These are phyloP conservation scores for Aotearoamyces nothofagi DNA, from an alignment of 2,329 filamentous ascomycete species.

Conservation along the genomic window DNA sequence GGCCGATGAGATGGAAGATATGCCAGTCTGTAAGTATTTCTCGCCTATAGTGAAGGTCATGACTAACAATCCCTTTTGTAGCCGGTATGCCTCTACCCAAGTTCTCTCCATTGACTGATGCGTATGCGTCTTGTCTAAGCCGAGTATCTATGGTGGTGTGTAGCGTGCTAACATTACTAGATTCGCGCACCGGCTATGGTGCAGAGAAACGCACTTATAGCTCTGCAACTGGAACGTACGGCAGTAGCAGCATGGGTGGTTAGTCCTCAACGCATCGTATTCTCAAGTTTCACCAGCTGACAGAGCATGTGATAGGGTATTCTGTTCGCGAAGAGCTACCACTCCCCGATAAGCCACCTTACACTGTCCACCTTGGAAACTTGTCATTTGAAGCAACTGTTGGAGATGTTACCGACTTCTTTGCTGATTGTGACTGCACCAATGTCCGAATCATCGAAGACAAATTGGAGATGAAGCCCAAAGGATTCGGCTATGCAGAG, in stretches of 20 bases:
- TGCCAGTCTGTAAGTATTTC: constrained; percentile 20
- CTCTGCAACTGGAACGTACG: constrained; percentile 17
- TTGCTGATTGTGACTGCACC: constrained; percentile 68
- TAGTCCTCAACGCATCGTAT: too few relatives aligned
- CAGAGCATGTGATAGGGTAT: constrained; percentile 32
- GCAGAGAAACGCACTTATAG: constrained; percentile 18
- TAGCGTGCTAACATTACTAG: constrained; percentile 9
- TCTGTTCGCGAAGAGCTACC: constrained; percentile 62
- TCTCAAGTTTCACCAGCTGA: constrained; percentile 1
- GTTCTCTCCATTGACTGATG: background rate
- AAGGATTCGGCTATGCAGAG: constrained; percentile 97
- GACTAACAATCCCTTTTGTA: constrained; percentile 14
- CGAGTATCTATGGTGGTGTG: background rate
- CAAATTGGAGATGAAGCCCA: constrained; percentile 82
- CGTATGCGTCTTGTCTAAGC: background rate
- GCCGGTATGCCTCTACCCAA: constrained; percentile 16
- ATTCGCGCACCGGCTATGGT: constrained; percentile 19
- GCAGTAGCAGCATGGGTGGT: constrained; percentile 16
- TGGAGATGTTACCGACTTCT: constrained; percentile 73
- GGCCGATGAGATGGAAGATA: constrained; percentile 97
- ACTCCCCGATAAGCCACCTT: constrained; percentile 83
- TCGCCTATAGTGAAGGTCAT: background rate
- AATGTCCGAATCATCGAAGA: constrained; percentile 96
- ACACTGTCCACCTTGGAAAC: constrained; percentile 91
- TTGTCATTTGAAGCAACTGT: constrained; percentile 86